Evolutionary conservation across 2,329 filamentous ascomycete genomes (phyloP).

Genomic region (Pyricularia pennisetigena): DNA sequence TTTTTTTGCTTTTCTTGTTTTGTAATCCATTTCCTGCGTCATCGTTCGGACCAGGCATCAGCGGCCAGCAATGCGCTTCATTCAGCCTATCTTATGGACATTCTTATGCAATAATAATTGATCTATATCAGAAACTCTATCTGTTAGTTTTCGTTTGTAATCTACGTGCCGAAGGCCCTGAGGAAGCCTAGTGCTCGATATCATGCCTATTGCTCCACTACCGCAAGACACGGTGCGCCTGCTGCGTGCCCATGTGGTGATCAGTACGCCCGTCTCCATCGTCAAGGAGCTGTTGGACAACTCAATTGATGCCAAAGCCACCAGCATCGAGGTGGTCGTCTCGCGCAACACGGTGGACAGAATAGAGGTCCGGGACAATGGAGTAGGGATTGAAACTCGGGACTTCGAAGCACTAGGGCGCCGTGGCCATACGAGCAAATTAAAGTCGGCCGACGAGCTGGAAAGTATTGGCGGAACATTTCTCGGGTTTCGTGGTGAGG

Average conservation of each 20-base stretch:
- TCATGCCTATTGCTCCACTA: slow-evolving; percentile 41
- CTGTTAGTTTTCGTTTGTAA: neutral
- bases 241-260: slow-evolving; percentile 50
- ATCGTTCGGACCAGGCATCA: neutral
- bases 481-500: slow-evolving; percentile 70
- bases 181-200: slow-evolving; percentile 2
- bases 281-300: slow-evolving; percentile 76
- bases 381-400: slow-evolving; percentile 54
- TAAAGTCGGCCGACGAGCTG: slow-evolving; percentile 54
- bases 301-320: slow-evolving; percentile 61
- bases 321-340: slow-evolving; percentile 53
- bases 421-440: slow-evolving; percentile 65
- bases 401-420: slow-evolving; percentile 56
- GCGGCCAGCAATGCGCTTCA: neutral
- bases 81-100: neutral
- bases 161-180: neutral
- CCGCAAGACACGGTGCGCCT: slow-evolving; percentile 39
- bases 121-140: neutral
- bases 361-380: slow-evolving; percentile 64
- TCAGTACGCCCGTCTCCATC: slow-evolving; percentile 49
- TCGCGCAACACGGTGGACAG: slow-evolving; percentile 57
- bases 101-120: neutral
- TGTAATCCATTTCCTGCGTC: neutral
- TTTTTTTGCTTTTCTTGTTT: too few species aligned
- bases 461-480: slow-evolving; percentile 42